These are phyloP conservation scores for Cyamopsis tetragonoloba DNA, from an alignment of 306 rosid genomes.

Conservation along the genomic window DNA sequence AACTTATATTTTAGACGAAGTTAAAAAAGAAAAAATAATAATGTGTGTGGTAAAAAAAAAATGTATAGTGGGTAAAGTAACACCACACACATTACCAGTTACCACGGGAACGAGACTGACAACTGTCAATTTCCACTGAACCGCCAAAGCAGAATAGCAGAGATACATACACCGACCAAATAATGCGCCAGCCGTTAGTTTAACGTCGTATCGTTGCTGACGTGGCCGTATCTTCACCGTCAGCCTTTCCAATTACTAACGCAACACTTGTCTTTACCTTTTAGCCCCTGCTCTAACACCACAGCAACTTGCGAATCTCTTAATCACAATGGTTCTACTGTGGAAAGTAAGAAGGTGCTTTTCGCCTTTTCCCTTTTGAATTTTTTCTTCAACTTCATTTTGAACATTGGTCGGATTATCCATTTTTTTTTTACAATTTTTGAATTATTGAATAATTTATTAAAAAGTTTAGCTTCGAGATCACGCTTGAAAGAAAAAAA, in stretches of 20 bases:
- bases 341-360: neutral
- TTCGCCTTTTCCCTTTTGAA: neutral
- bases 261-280: too few species aligned
- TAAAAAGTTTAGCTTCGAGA: constrained; percentile 41
- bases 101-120: neutral
- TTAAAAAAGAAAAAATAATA: too few species aligned
- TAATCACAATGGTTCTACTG: neutral
- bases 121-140: neutral
- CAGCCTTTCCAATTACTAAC: too few species aligned
- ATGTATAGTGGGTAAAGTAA: too few species aligned
- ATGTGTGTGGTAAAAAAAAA: too few species aligned
- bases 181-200: constrained; percentile 16
- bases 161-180: constrained; percentile 31
- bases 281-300: too few species aligned
- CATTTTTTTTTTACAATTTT: neutral
- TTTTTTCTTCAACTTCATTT: neutral
- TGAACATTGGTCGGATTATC: constrained; percentile 2
- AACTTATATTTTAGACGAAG: too few species aligned
- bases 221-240: constrained; percentile 38
- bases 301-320: too few species aligned
- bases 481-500: constrained; percentile 40
- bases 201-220: constrained; percentile 17
- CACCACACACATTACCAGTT: too few species aligned
- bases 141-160: constrained; percentile 19
- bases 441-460: neutral